Percentiles rank a stretch among this genome's conserved stretches.
Conservation (phyloP, 108 stramenopile species). For the Skeletonema potamos region DNA sequence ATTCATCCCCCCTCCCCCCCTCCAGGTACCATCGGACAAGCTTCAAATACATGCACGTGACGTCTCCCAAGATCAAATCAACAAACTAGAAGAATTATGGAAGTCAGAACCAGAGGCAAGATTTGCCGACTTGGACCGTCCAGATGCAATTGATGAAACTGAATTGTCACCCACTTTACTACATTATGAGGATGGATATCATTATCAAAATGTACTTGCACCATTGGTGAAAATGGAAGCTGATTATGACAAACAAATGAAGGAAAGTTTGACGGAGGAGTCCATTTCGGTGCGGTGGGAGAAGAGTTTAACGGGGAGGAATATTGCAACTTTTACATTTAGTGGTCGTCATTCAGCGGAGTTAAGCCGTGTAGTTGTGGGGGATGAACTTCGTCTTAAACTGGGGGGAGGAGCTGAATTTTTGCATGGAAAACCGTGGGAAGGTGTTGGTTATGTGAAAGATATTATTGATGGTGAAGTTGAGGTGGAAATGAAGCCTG, state of each 20-base stretch:
- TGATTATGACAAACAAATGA: slow-evolving; percentile 95
- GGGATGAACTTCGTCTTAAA: slow-evolving; percentile 93
- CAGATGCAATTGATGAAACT: slow-evolving; percentile 82
- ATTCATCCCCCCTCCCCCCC: neutral
- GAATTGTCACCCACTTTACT: slow-evolving; percentile 85
- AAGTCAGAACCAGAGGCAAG: slow-evolving; percentile 89
- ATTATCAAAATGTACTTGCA: slow-evolving; percentile 97
- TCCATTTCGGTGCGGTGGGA: slow-evolving; percentile 91
- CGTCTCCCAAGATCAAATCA: slow-evolving; percentile 88
- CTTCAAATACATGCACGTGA: slow-evolving; percentile 80
- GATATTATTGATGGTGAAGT: slow-evolving; percentile 92
- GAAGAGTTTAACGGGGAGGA: slow-evolving; percentile 83
- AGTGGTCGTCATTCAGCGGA: slow-evolving; percentile 67
- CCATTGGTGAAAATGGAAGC: slow-evolving; percentile 98
- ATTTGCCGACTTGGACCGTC: slow-evolving; percentile 88
- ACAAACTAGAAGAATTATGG: slow-evolving; percentile 95
- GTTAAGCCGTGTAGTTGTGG: slow-evolving; percentile 85
- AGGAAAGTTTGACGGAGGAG: slow-evolving; percentile 91
- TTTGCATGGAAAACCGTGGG: slow-evolving; percentile 85
- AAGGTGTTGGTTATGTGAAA: slow-evolving; percentile 91
- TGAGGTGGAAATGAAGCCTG: slow-evolving; percentile 72
- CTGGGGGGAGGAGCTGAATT: slow-evolving; percentile 78
- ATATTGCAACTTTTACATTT: slow-evolving; percentile 85
- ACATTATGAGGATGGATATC: slow-evolving; percentile 96
- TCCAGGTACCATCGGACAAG: slow-evolving; percentile 75